phyloP scores from a whole-genome alignment of 116 monocot species.

The Cymodocea nodosa region DNA sequence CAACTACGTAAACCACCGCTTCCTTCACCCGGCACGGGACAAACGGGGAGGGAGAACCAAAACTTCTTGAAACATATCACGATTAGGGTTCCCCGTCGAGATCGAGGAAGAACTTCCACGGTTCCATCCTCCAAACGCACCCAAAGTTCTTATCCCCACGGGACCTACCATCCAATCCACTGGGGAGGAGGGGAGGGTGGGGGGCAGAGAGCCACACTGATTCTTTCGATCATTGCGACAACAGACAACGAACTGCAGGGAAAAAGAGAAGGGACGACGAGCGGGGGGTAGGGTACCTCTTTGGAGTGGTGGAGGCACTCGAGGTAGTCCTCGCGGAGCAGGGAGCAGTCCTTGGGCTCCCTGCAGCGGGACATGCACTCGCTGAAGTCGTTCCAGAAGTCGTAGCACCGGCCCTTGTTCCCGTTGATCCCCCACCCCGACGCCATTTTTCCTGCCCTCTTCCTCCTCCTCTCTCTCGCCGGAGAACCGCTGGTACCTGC shows the following conservation, averaged over 20 bases:
- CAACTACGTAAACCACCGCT: no score
- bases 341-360: constrained; percentile 67
- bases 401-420: constrained; percentile 97
- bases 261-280: constrained; percentile 1
- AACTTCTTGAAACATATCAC: no score
- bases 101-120: neutral
- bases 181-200: no score
- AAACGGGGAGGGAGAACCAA: no score
- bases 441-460: constrained; percentile 39
- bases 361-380: constrained; percentile 94
- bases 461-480: neutral
- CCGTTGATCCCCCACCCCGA: constrained; percentile 98
- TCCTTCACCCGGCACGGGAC: no score
- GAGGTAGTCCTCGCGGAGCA: constrained; percentile 93
- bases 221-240: no score
- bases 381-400: constrained; percentile 98
- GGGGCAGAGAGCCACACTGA: no score
- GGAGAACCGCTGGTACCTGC: neutral
- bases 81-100: no score
- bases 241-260: no score
- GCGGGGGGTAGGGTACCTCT: constrained; percentile 36
- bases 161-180: no score
- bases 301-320: constrained; percentile 98
- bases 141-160: no score
- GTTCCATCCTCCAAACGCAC: neutral